phyloP scores from a whole-genome alignment of 2,329 filamentous ascomycete genomes.

The Helotiales sp. region DNA sequence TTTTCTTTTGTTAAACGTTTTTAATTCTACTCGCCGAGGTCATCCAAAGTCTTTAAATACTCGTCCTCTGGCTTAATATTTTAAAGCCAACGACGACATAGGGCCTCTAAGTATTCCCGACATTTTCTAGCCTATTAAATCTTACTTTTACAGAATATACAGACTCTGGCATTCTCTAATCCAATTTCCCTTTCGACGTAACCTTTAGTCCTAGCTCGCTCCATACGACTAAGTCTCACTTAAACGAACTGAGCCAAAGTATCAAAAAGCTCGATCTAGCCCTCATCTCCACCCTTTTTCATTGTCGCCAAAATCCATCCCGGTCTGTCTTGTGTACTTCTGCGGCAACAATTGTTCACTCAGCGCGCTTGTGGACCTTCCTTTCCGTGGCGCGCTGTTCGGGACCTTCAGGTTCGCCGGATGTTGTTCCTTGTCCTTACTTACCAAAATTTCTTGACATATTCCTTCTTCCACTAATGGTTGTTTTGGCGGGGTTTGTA shows the following conservation, averaged over 20 bases:
- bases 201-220: background rate
- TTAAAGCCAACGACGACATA: background rate
- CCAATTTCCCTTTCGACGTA: background rate
- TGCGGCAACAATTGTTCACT: background rate
- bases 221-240: background rate
- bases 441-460: too few species aligned
- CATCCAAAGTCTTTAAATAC: background rate
- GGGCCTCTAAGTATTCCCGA: constrained; percentile 17
- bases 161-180: background rate
- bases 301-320: background rate
- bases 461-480: too few species aligned
- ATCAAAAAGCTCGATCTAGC: background rate
- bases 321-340: background rate
- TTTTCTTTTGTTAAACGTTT: background rate
- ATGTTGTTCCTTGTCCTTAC: too few species aligned
- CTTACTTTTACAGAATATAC: background rate
- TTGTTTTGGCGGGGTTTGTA: too few species aligned
- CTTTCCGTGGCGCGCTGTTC: too few species aligned
- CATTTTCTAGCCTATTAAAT: background rate
- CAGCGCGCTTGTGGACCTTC: too few species aligned
- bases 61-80: background rate
- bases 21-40: background rate
- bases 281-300: background rate
- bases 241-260: background rate
- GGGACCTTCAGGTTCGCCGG: too few species aligned